Base-by-base conservation (phyloP, 83 land plant species). In the Isoetes engelmannii region DNA sequence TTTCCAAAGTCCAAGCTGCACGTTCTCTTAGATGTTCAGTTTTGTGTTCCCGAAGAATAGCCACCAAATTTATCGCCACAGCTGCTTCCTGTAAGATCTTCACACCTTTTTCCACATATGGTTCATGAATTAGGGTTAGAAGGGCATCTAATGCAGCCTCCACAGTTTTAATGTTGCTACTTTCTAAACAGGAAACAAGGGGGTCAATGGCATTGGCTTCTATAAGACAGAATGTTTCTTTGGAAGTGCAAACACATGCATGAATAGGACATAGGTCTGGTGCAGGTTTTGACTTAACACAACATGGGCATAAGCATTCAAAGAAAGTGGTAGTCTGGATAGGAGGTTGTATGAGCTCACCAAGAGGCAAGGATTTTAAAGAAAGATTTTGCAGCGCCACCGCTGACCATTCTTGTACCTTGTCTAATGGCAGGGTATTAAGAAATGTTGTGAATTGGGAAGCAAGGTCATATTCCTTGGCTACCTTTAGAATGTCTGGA, bases 321-420 rank as follows among this genome's bases (percentile, higher is more conserved):
- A 46, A 19, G 17, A 46, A 48, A 50, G 55, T 72, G 0, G 6
- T 49, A 7, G 6, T 69, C 64, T 65, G 72, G 5, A 51, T 42
- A 61, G 69, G 18, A 17, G 72, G 78, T 58, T 77, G 79, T 4
- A 72, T 42, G 17, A 28, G 37, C 37, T 73, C 61, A 0, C 82
- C 81, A 46, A 84, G 79, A 18, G 50, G 61, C 5, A 61, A 65
- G 12, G 87, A 72, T 44, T 67, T 65, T 19, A 70, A 60, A 8
- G 87, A 81, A 21, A 84, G 82, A 43, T 84, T 84, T 57, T 73
- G 72, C 13, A 84, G 67, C 47, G 82, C 87, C 46, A 77, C 58
- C 20, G 80, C 81, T 47, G 84, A 63, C 12, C 70, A 47, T 54
- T 69, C 75, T 43, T 84, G 81, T 5, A 84, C 81, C 54, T 79